Evolutionary conservation across 78 protist species (phyloP).

Genomic region (Dictyostelium discoideum): dicty_2.7 NC_007090.3:3311501-3312000

Average conservation of each 20-base stretch:
- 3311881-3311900: constrained; percentile 39
- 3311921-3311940: neutral
- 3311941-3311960: constrained; percentile 5
- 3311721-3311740: neutral
- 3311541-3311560: constrained; percentile 62
- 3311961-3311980: constrained; percentile 73
- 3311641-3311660: neutral
- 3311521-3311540: constrained; percentile 52
- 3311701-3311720: too few species aligned
- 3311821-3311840: constrained; percentile 53
- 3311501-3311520: constrained; percentile 53
- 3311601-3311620: neutral
- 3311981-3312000: constrained; percentile 23
- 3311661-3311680: neutral
- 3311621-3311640: constrained; percentile 22
- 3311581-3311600: constrained; percentile 35
- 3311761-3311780: neutral
- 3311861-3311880: constrained; percentile 60
- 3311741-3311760: neutral
- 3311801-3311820: neutral
- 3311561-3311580: constrained; percentile 57
- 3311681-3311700: neutral
- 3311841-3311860: constrained; percentile 73
- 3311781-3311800: neutral
- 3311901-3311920: constrained; percentile 26